Conservation (phyloP, 2,329 filamentous ascomycete species). For the Celoporthe dispersa region DNA sequence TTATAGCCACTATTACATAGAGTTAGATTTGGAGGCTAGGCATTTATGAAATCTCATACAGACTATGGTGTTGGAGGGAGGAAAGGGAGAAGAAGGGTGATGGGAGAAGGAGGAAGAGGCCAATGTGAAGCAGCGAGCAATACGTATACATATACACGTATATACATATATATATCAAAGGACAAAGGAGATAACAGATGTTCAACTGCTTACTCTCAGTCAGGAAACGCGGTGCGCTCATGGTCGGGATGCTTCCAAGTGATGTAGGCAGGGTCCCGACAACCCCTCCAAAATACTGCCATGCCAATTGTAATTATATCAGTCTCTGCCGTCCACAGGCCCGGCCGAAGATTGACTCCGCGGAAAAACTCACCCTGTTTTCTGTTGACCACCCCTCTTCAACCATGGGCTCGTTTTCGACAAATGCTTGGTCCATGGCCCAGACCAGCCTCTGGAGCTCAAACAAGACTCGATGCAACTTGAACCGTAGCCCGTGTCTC, state of each 20-base stretch:
- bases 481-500: conserved; percentile 13
- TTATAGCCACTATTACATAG: not conserved
- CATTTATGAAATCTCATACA: not conserved
- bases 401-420: not conserved
- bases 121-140: not conserved
- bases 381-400: conserved; percentile 28
- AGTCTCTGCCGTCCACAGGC: not conserved
- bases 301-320: not conserved
- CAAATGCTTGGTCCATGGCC: not conserved
- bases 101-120: no score
- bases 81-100: no score
- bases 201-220: conserved; percentile 1
- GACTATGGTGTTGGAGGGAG: no score
- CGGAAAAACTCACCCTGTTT: conserved; percentile 15
- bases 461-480: not conserved
- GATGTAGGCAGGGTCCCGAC: not conserved
- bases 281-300: conserved; percentile 10
- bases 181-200: not conserved
- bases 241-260: not conserved
- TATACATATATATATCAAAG: not conserved
- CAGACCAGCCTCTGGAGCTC: not conserved
- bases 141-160: no score
- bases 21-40: not conserved
- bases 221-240: not conserved
- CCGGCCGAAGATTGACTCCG: not conserved